These are phyloP conservation scores for Saprolegnia diclina DNA, from an alignment of 352 stramenopile species.

Conservation along the genomic window DNA sequence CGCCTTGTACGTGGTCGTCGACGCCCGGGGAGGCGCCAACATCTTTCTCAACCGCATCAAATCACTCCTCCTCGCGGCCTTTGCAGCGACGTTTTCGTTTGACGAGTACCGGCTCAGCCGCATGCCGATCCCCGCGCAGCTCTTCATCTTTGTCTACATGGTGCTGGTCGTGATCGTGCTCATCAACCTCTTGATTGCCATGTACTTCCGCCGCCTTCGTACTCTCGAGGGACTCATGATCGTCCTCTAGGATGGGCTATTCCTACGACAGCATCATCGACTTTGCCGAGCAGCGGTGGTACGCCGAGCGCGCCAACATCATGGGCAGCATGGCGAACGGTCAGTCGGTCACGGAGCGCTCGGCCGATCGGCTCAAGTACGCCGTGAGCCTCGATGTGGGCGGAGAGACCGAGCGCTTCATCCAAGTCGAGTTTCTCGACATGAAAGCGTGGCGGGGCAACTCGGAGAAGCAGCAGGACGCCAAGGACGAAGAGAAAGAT, in stretches of 20 bases:
- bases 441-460: conserved; percentile 8
- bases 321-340: conserved; percentile 33
- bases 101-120: conserved; percentile 46
- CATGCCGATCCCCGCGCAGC: conserved; percentile 33
- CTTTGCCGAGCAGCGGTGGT: conserved; percentile 52
- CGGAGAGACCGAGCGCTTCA: conserved; percentile 15
- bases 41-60: conserved; percentile 42
- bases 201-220: conserved; percentile 31
- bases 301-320: conserved; percentile 59
- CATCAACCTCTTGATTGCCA: conserved; percentile 60
- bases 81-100: conserved; percentile 56
- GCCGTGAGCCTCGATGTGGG: conserved; percentile 15
- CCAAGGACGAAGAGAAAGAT: neutral
- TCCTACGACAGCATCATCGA: conserved; percentile 56
- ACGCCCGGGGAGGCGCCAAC: conserved; percentile 34
- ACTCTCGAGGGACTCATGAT: neutral
- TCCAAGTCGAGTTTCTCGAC: conserved; percentile 25
- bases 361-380: conserved; percentile 11
- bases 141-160: conserved; percentile 56
- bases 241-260: conserved; percentile 49
- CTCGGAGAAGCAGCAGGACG: neutral
- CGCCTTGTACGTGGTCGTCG: conserved; percentile 49
- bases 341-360: neutral
- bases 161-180: conserved; percentile 61
- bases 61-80: conserved; percentile 47